Evolutionary conservation across 257 asterid species (phyloP).

Genomic region (Oldenlandia corymbosa): DNA sequence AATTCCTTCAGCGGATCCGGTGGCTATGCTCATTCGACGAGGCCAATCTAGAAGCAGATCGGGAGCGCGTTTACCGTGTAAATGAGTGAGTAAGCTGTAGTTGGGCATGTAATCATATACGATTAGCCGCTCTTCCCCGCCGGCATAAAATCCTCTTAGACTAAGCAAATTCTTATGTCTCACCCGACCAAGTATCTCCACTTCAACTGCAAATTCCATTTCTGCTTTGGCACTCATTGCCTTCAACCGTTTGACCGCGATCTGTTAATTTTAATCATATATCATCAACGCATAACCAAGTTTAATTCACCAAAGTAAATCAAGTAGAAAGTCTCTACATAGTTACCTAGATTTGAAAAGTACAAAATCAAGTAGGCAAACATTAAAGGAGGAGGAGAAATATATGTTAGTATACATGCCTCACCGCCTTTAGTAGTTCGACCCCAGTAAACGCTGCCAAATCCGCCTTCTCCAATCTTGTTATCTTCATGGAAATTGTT

Average conservation of each 20-base stretch:
- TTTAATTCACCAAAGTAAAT: neutral
- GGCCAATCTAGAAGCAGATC: conserved; percentile 61
- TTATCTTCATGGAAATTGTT: conserved; percentile 61
- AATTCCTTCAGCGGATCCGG: conserved; percentile 67
- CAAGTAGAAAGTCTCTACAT: too few species aligned
- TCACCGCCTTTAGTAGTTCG: conserved; percentile 65
- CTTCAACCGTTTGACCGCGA: conserved; percentile 72
- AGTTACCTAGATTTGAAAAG: too few species aligned
- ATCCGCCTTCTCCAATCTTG: conserved; percentile 87
- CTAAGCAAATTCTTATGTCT: conserved; percentile 68
- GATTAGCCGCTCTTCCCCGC: conserved; percentile 69
- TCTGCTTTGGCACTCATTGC: conserved; percentile 74
- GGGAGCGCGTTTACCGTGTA: conserved; percentile 64
- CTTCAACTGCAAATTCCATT: conserved; percentile 80
- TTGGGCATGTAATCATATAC: conserved; percentile 83
- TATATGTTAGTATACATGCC: conserved; percentile 25
- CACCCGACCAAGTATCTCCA: conserved; percentile 78
- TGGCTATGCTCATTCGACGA: conserved; percentile 43
- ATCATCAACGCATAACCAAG: neutral
- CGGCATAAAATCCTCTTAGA: conserved; percentile 69
- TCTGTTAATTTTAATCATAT: too few species aligned
- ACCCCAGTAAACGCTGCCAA: conserved; percentile 87
- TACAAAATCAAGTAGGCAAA: too few species aligned
- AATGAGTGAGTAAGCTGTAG: conserved; percentile 66
- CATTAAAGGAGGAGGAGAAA: neutral